These are phyloP conservation scores for Helminthosporium solani DNA, from an alignment of 2,329 filamentous ascomycete species.

Conservation along the genomic window DNA sequence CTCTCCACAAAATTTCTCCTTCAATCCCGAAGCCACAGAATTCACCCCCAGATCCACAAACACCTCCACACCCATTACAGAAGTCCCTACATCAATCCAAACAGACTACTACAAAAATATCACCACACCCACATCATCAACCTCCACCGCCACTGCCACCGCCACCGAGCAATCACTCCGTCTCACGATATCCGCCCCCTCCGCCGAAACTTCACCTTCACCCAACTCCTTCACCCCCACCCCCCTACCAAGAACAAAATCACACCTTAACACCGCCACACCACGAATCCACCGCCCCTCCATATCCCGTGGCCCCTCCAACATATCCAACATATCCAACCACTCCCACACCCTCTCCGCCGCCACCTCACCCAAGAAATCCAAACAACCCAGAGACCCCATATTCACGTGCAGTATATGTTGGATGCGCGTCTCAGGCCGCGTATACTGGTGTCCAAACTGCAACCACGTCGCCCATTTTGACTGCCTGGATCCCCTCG, in stretches of 20 bases:
- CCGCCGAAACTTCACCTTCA: constrained; percentile 13
- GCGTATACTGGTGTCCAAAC: constrained; percentile 38
- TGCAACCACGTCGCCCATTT: constrained; percentile 43
- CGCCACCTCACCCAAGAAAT: constrained; percentile 11
- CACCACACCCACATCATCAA: neutral
- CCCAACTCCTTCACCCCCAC: constrained; percentile 10
- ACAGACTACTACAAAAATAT: too few relatives aligned
- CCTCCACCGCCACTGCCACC: constrained; percentile 12
- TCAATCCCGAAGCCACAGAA: constrained; percentile 40
- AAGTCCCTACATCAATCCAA: constrained; percentile 10
- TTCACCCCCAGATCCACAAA: constrained; percentile 29
- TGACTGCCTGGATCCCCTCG: constrained; percentile 31
- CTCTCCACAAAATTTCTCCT: constrained; percentile 33
- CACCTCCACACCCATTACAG: constrained; percentile 16
- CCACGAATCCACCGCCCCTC: constrained; percentile 18
- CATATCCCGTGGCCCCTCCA: constrained; percentile 30
- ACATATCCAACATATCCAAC: constrained; percentile 30
- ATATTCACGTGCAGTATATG: constrained; percentile 41
- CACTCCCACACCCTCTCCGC: constrained; percentile 16
- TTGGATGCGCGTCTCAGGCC: constrained; percentile 40
- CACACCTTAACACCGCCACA: constrained; percentile 6
- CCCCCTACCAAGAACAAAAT: constrained; percentile 17
- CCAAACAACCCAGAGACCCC: constrained; percentile 13
- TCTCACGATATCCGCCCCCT: constrained; percentile 31
- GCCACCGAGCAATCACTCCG: constrained; percentile 31